Evolutionary conservation across 2,329 filamentous ascomycete species (phyloP).

Genomic region (Gaeumannomyces tritici): DNA sequence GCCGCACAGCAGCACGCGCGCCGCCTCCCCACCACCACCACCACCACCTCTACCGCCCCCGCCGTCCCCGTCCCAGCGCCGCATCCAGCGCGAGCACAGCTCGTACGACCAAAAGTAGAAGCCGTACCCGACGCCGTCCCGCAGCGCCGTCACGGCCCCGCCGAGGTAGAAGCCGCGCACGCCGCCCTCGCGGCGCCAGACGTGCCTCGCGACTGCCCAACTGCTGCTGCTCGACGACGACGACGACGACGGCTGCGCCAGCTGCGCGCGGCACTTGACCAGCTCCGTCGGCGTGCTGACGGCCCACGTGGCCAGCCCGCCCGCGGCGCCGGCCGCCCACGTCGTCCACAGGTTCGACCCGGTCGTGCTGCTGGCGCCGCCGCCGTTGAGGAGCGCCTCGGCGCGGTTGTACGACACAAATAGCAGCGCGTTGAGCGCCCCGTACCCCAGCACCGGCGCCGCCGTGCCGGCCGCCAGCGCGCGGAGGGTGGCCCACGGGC

Average conservation of each 20-base stretch:
- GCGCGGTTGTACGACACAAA: slow-evolving; percentile 87
- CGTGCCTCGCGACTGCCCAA: slow-evolving; percentile 54
- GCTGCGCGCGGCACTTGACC: slow-evolving; percentile 80
- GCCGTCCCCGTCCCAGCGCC: slow-evolving; percentile 9
- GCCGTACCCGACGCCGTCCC: slow-evolving; percentile 88
- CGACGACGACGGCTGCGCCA: slow-evolving; percentile 26
- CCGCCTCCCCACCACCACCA: slow-evolving; percentile 29
- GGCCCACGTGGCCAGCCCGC: slow-evolving; percentile 76
- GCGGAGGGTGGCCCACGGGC: slow-evolving; percentile 7
- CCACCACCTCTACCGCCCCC: neutral
- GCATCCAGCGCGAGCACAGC: slow-evolving; percentile 53
- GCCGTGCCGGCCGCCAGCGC: slow-evolving; percentile 56
- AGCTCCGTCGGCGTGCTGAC: slow-evolving; percentile 85
- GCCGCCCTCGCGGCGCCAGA: slow-evolving; percentile 43
- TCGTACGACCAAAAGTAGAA: slow-evolving; percentile 97
- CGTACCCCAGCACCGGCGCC: slow-evolving; percentile 81
- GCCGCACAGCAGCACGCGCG: slow-evolving; percentile 69
- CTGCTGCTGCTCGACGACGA: no score
- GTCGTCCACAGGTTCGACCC: slow-evolving; percentile 52
- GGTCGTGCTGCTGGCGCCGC: neutral
- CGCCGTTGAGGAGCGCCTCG: slow-evolving; percentile 47
- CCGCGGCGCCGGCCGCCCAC: slow-evolving; percentile 71
- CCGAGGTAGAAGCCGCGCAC: slow-evolving; percentile 70
- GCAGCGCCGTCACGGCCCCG: slow-evolving; percentile 68
- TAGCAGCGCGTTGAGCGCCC: slow-evolving; percentile 80